Evolutionary conservation across 1,139 yeast species (phyloP).

Genomic region (Entelexis paramagnoliae): DNA sequence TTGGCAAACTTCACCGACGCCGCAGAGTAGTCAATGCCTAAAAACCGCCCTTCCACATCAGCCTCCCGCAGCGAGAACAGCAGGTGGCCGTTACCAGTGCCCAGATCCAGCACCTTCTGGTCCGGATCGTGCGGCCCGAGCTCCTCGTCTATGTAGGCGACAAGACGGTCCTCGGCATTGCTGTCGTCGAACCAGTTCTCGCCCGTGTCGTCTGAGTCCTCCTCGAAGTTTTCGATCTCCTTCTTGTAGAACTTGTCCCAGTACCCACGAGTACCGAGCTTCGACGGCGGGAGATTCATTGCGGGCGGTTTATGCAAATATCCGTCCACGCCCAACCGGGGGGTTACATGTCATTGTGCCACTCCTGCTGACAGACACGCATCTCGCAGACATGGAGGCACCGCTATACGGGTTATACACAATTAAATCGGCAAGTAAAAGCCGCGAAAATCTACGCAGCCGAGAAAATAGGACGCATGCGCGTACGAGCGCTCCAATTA

Average conservation of each 20-base stretch:
- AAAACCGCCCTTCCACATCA: constrained; percentile 41
- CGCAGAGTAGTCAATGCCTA: constrained; percentile 81
- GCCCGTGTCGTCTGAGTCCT: constrained; percentile 75
- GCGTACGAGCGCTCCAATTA: no score
- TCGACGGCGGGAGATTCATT: constrained; percentile 26
- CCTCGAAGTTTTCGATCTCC: constrained; percentile 60
- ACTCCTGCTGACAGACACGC: no score
- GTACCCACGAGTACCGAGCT: constrained; percentile 26
- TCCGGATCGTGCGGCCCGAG: constrained; percentile 4
- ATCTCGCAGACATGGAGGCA: no score
- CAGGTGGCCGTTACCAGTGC: constrained; percentile 93
- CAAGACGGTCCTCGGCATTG: constrained; percentile 77
- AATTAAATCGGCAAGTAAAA: no score
- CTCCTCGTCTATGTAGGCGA: constrained; percentile 45
- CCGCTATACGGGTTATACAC: no score
- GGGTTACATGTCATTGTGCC: no score
- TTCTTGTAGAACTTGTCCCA: constrained; percentile 81
- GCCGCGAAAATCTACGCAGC: no score
- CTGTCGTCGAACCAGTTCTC: constrained; percentile 95
- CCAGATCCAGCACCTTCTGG: constrained; percentile 50
- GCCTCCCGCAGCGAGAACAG: constrained; percentile 60
- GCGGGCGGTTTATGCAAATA: background rate
- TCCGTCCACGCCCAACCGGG: no score
- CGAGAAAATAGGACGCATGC: no score
- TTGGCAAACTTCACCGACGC: constrained; percentile 66